Conservation (phyloP, 306 rosid species). For the Argentina anserina region DNA sequence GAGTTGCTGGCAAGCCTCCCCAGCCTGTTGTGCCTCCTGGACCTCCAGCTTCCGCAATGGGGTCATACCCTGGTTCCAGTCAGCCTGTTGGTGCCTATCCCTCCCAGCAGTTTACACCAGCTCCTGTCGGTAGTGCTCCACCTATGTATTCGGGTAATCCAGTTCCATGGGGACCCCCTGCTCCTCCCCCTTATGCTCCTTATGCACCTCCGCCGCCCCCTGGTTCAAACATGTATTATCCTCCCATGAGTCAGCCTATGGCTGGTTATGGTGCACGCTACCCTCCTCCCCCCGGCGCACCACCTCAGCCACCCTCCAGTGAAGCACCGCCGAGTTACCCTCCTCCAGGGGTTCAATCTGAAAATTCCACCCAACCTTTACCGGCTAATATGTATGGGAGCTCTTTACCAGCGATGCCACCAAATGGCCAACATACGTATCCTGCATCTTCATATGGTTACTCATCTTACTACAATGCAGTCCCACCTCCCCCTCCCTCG, state of each 20-base stretch:
- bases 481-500: slow-evolving; percentile 66
- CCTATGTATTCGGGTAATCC: slow-evolving; percentile 60
- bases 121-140: slow-evolving; percentile 58
- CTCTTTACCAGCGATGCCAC: slow-evolving; percentile 54
- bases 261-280: slow-evolving; percentile 75
- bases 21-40: slow-evolving; percentile 89
- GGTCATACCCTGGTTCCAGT: slow-evolving; percentile 69
- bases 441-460: slow-evolving; percentile 74
- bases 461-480: slow-evolving; percentile 70
- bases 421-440: slow-evolving; percentile 56
- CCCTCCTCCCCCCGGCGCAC: slow-evolving; percentile 91
- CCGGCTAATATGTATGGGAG: slow-evolving; percentile 57
- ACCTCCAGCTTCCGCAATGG: slow-evolving; percentile 66
- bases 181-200: slow-evolving; percentile 67
- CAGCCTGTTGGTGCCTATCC: slow-evolving; percentile 81
- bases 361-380: slow-evolving; percentile 53
- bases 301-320: slow-evolving; percentile 59
- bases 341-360: slow-evolving; percentile 91
- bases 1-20: slow-evolving; percentile 98
- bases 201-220: slow-evolving; percentile 81
- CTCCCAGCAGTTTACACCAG: slow-evolving; percentile 73
- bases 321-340: slow-evolving; percentile 81
- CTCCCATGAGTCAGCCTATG: slow-evolving; percentile 73
- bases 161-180: slow-evolving; percentile 97
- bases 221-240: slow-evolving; percentile 77